These are phyloP conservation scores for Akanthomyces dipterigenus DNA, from an alignment of 2,329 filamentous ascomycete genomes.

Conservation along the genomic window DNA sequence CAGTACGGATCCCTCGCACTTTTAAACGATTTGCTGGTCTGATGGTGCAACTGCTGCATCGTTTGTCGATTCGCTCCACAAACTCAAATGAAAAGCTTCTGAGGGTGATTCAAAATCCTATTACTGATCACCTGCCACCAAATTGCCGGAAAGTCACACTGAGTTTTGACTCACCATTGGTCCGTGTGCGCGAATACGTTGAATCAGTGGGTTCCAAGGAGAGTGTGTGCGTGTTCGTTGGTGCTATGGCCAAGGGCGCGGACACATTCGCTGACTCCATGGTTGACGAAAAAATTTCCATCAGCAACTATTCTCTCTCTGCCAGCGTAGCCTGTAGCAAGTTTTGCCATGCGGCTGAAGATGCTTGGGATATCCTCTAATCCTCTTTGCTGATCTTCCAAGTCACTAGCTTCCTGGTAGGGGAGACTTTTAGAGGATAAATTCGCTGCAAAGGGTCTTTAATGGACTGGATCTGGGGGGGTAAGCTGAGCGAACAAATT, in stretches of 20 bases:
- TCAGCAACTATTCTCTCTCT: conserved; percentile 96
- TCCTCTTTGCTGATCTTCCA: not conserved
- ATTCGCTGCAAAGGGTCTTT: not conserved
- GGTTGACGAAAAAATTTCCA: conserved; percentile 95
- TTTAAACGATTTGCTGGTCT: conserved; percentile 98
- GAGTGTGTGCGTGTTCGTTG: conserved; percentile 96
- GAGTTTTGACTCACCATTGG: conserved; percentile 84
- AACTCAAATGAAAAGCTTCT: conserved; percentile 96
- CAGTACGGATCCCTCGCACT: conserved; percentile 92
- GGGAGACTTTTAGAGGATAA: not conserved
- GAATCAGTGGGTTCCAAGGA: conserved; percentile 71
- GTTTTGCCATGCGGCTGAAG: conserved; percentile 97
- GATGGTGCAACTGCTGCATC: conserved; percentile 96
- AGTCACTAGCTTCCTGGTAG: not conserved
- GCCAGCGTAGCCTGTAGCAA: conserved; percentile 99
- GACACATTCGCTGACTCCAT: conserved; percentile 92
- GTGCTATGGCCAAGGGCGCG: conserved; percentile 94
- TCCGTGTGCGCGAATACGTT: conserved; percentile 85
- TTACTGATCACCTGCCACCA: conserved; percentile 90
- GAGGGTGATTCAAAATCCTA: conserved; percentile 95
- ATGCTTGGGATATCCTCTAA: conserved; percentile 89
- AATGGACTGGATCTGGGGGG: not conserved
- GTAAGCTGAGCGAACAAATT: not conserved
- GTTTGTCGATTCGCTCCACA: conserved; percentile 90
- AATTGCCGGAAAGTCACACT: conserved; percentile 98